Evolutionary conservation across 1,139 yeast genomes (phyloP), one percentile per base, ranked within the genome.

Genomic region (Hyphopichia pseudoburtonii): DNA sequence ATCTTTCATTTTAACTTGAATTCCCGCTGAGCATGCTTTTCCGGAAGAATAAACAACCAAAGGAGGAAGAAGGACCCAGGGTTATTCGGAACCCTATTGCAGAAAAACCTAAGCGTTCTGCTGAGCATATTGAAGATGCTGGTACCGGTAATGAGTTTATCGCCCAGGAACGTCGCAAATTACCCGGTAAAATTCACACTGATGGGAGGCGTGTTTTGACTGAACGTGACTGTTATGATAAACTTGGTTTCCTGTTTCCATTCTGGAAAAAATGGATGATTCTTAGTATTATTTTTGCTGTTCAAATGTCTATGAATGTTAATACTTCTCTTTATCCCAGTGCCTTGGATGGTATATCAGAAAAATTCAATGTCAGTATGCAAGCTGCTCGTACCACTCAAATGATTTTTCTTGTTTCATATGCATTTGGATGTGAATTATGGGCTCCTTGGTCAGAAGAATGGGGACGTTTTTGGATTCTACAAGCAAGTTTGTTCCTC

Each of bases 401-500:
- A 39, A 59, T 61, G 62, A 51, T 63, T 17, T 64, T 64, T 40
- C 54, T 64, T 39, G 54, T 64, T 7, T 54, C 62, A 12, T 64
- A 64, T 46, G 70, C 67, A 5, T 56, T 64, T 42, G 70, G 70
- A 3, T 62, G 69, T 46, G 70, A 64, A 41, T 51, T 64, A 35
- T 64, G 70, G 70, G 70, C 70, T 10, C 69, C 70, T 4, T 63
- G 69, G 69, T 55, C 63, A 34, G 70, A 64, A 49, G 70, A 64
- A 40, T 57, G 48, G 30, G 70, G 70, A 5, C 47, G 70, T 35
- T 61, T 64, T 64, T 64, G 66, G 17, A 51, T 64, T 32, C 51
- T 64, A 60, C 70, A 64, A 46, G 36, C 50, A 26, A 54, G 63
- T 34, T 49, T 64, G 42, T 54, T 60, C 29, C 46, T 64, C 28